A percentile compares a stretch with the other conserved stretches of the same genome.
phyloP scores from a whole-genome alignment of 2,329 filamentous ascomycete genomes.

The Bipolaris sorokiniana region DNA sequence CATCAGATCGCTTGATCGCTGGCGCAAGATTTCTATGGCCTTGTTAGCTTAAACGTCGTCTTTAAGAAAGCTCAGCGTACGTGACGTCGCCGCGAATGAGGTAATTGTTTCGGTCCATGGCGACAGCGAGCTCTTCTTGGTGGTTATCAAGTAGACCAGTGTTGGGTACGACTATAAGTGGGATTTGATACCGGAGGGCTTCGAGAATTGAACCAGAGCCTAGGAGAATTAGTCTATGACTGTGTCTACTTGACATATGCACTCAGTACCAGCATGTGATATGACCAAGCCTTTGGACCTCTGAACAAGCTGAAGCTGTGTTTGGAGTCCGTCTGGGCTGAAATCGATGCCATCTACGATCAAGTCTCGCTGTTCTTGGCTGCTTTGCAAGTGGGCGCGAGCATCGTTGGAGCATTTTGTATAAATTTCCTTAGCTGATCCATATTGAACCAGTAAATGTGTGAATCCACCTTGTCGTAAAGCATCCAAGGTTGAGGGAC shows the following conservation, averaged over 20 bases:
- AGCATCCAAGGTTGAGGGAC: slow-evolving; percentile 65
- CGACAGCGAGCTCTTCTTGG: slow-evolving; percentile 82
- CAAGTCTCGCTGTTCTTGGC: slow-evolving; percentile 21
- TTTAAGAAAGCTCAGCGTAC: slow-evolving; percentile 54
- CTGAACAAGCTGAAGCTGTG: slow-evolving; percentile 63
- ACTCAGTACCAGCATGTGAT: slow-evolving; percentile 78
- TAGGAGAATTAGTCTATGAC: slow-evolving; percentile 47
- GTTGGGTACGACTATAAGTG: slow-evolving; percentile 91
- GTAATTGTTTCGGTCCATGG: slow-evolving; percentile 76
- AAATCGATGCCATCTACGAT: slow-evolving; percentile 70
- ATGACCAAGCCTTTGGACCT: slow-evolving; percentile 75
- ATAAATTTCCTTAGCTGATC: slow-evolving; percentile 66
- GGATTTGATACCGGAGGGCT: slow-evolving; percentile 73
- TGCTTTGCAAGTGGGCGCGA: slow-evolving; percentile 18
- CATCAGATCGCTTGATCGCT: slow-evolving; percentile 58
- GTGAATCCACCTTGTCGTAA: slow-evolving; percentile 69
- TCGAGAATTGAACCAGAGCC: slow-evolving; percentile 90
- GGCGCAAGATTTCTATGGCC: slow-evolving; percentile 52
- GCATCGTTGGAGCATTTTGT: slow-evolving; percentile 38
- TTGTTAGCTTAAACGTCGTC: not conserved
- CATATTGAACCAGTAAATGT: slow-evolving; percentile 79
- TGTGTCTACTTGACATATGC: slow-evolving; percentile 4
- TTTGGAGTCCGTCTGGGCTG: slow-evolving; percentile 63
- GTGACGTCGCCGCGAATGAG: slow-evolving; percentile 72
- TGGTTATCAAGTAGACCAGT: slow-evolving; percentile 83